phyloP scores from a whole-genome alignment of 129 eudicot genomes.

The Helichrysum umbraculigerum region DNA sequence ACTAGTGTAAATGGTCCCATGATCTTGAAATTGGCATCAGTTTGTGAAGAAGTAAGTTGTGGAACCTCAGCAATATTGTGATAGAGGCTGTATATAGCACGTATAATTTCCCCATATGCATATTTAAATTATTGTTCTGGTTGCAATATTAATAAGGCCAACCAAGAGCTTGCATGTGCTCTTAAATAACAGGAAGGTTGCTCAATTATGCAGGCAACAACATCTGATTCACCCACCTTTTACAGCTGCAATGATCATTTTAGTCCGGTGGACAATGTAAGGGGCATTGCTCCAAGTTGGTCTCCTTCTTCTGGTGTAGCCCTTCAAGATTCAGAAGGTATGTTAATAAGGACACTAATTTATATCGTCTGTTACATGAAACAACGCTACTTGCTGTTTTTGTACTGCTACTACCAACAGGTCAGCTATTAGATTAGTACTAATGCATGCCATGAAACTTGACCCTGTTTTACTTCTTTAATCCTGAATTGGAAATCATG shows the following conservation, averaged over 20 bases:
- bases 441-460: no score
- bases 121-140: neutral
- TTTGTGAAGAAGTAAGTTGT: constrained; percentile 62
- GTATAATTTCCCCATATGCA: neutral
- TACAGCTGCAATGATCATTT: constrained; percentile 69
- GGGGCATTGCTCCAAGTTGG: constrained; percentile 17
- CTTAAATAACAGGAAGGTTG: neutral
- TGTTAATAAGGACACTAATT: neutral
- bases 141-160: no score
- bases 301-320: constrained; percentile 31
- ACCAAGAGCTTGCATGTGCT: neutral
- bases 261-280: constrained; percentile 33
- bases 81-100: neutral
- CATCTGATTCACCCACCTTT: constrained; percentile 52
- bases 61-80: neutral
- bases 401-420: no score
- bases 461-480: no score
- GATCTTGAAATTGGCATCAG: constrained; percentile 40
- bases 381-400: no score
- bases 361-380: no score
- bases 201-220: constrained; percentile 48
- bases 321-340: constrained; percentile 53
- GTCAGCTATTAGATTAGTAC: no score
- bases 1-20: constrained; percentile 40
- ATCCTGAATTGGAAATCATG: no score